A percentile compares a stretch with the other conserved stretches of the same genome.
phyloP scores from a whole-genome alignment of 805 yeast genomes.

The Wickerhamomyces queroliae region DNA sequence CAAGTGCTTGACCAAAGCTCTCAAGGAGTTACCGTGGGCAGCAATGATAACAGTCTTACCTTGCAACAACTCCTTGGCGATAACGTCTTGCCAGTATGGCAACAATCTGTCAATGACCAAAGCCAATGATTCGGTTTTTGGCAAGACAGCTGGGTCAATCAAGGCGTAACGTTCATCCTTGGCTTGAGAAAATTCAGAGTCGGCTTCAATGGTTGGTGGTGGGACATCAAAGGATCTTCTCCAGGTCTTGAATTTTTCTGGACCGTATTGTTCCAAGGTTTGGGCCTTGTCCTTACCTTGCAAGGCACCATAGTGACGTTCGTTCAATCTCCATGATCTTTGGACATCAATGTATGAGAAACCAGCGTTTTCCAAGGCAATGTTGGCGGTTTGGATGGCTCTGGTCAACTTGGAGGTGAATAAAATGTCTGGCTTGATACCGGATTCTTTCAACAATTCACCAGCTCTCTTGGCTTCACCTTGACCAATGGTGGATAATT shows the following conservation, averaged over 20 bases:
- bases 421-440: conserved; percentile 77
- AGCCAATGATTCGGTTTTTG: conserved; percentile 91
- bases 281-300: conserved; percentile 98
- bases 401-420: conserved; percentile 89
- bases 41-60: conserved; percentile 91
- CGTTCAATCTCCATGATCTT: conserved; percentile 97
- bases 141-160: conserved; percentile 81
- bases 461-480: conserved; percentile 94
- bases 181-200: conserved; percentile 76
- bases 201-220: conserved; percentile 82
- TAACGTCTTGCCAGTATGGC: conserved; percentile 95
- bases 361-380: conserved; percentile 85
- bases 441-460: conserved; percentile 81
- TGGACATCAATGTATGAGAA: conserved; percentile 85
- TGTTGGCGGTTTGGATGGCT: conserved; percentile 96
- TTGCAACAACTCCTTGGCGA: conserved; percentile 73
- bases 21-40: conserved; percentile 98
- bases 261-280: conserved; percentile 81
- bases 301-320: conserved; percentile 98
- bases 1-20: conserved; percentile 94
- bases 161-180: conserved; percentile 82
- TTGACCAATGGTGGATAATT: conserved; percentile 76
- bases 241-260: conserved; percentile 92
- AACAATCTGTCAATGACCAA: conserved; percentile 93
- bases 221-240: conserved; percentile 97